Evolutionary conservation across 306 rosid genomes (phyloP).

Genomic region (Medicago ruthenica): DNA sequence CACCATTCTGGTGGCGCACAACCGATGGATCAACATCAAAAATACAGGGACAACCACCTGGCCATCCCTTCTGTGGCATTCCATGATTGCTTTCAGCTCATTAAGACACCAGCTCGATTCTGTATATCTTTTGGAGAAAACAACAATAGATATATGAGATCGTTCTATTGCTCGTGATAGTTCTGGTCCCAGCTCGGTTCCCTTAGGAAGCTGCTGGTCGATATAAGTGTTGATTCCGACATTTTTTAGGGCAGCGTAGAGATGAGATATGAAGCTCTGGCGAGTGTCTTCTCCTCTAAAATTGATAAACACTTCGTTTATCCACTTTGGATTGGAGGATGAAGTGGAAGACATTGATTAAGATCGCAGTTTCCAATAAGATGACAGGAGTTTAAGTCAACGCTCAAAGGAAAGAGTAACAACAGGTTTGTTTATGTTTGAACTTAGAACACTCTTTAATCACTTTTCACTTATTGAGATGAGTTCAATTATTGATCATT

Average conservation of each 20-base stretch:
- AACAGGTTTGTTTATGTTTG: no score
- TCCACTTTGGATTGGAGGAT: background rate
- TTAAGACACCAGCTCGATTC: conserved; percentile 38
- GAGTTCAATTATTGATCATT: no score
- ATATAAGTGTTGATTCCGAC: background rate
- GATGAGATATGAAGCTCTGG: background rate
- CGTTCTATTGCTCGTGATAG: background rate
- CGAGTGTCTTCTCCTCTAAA: conserved; percentile 23
- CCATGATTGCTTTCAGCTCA: conserved; percentile 12
- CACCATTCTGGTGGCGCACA: background rate
- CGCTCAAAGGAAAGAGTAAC: no score
- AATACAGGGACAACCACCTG: conserved; percentile 32
- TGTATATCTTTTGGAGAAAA: background rate
- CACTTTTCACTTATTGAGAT: no score
- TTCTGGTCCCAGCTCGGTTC: background rate
- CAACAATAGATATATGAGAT: background rate
- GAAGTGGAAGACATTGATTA: conserved; percentile 19
- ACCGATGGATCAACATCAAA: background rate
- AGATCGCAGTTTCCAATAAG: no score
- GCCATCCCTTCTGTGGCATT: background rate
- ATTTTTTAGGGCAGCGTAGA: no score
- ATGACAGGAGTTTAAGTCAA: no score
- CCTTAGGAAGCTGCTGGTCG: background rate
- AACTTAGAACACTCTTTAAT: no score
- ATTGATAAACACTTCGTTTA: background rate